Conservation (phyloP, 768 basidiomycete species). For the Lentinula aciculospora region DNA sequence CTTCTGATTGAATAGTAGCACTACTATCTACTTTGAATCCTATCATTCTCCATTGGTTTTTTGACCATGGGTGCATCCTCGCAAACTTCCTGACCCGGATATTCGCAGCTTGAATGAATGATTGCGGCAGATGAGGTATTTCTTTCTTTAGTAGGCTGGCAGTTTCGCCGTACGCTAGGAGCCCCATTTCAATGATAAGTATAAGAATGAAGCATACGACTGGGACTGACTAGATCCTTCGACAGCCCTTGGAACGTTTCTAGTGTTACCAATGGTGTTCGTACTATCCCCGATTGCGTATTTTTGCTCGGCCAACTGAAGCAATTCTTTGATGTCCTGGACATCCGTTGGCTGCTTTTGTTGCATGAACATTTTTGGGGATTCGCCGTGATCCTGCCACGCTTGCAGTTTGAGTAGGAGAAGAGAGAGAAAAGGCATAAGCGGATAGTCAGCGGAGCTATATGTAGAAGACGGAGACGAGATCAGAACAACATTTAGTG, state of each 20-base stretch:
- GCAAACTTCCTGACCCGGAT: slow-evolving; percentile 8
- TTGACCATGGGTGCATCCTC: slow-evolving; percentile 1
- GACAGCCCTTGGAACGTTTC: not conserved
- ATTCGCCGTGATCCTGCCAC: slow-evolving; percentile 33
- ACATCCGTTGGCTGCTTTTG: slow-evolving; percentile 34
- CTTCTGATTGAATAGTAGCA: not conserved
- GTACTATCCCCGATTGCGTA: slow-evolving; percentile 12
- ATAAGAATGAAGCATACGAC: not conserved
- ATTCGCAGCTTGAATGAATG: slow-evolving; percentile 10
- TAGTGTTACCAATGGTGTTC: not conserved
- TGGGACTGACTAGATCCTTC: not conserved
- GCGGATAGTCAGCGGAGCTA: slow-evolving; percentile 15
- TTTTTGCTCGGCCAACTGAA: slow-evolving; percentile 27
- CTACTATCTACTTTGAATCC: slow-evolving; percentile 10
- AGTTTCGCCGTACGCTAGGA: not conserved
- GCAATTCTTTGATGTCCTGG: slow-evolving; percentile 33
- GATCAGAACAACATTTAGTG: no score
- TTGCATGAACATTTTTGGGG: slow-evolving; percentile 23
- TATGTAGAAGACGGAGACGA: no score
- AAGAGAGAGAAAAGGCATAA: slow-evolving; percentile 31
- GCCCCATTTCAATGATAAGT: no score
- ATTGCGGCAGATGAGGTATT: slow-evolving; percentile 5
- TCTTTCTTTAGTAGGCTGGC: slow-evolving; percentile 3
- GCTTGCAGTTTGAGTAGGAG: slow-evolving; percentile 36
- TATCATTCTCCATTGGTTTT: slow-evolving; percentile 6